phyloP scores from a whole-genome alignment of 2,329 filamentous ascomycete species.

The Trichoderma arundinaceum region DNA sequence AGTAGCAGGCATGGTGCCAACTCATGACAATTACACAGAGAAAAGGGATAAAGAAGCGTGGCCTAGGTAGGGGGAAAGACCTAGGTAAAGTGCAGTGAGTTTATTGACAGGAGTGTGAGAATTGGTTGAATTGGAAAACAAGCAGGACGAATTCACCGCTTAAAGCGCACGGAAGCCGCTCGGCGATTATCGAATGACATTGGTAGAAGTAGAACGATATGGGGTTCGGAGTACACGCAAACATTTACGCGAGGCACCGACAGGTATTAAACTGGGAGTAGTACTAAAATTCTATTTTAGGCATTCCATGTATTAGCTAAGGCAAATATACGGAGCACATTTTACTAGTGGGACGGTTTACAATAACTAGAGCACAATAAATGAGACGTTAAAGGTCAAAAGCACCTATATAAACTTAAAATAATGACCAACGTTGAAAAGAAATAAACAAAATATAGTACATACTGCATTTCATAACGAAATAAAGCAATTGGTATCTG shows the following conservation, averaged over 20 bases:
- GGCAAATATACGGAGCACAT: background rate
- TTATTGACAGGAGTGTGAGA: background rate
- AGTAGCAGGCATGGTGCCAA: constrained; percentile 33
- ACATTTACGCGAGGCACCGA: background rate
- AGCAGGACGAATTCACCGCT: constrained; percentile 16
- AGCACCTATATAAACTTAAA: too few species aligned
- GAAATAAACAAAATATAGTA: too few species aligned
- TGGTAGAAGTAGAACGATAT: constrained; percentile 3
- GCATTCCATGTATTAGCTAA: background rate
- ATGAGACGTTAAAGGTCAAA: too few species aligned
- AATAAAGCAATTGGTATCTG: too few species aligned
- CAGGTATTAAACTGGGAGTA: constrained; percentile 5
- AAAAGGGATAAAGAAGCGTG: background rate
- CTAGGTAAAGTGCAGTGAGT: too few species aligned
- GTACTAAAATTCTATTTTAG: constrained; percentile 3
- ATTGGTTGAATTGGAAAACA: background rate
- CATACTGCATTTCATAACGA: too few species aligned
- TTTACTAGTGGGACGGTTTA: background rate
- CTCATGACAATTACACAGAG: background rate
- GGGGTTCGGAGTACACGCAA: background rate
- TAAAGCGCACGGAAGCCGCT: background rate
- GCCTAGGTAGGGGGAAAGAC: background rate
- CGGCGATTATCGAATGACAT: constrained; percentile 3
- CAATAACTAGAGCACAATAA: too few species aligned
- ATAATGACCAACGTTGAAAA: too few species aligned